Evolutionary conservation across 768 basidiomycete genomes (phyloP), one percentile per base, ranked within the genome.

Genomic region (Filobasidium wieringae): DNA sequence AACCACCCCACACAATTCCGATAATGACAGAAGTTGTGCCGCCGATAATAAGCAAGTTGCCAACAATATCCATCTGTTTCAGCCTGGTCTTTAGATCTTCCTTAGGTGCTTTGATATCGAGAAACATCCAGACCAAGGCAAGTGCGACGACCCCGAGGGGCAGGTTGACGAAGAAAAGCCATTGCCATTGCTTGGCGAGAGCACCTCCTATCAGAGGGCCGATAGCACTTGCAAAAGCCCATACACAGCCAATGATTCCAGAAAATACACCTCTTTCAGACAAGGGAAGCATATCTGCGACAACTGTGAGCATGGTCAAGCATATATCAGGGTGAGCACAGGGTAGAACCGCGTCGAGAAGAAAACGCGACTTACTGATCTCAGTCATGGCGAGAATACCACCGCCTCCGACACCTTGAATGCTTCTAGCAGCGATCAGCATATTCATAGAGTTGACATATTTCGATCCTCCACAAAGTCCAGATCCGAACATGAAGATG

Each of bases 141-240:
- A 72, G 51, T 2, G 75, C 74, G 34, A 74, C 12, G 8, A 64
- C 72, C 11, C 69, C 74, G 1, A 66, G 62, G 0, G 75, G 75
- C 0, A 76, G 59, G 57, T 73, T 75, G 64, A 75, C 66, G 37
- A 64, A 70, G 60, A 70, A 72, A 40, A 67, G 67, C 71, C 68
- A 70, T 22, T 67, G 63, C 41, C 45, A 41, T 29, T 39, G 22
- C 31, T 40, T 11, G 9, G 54, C n/a, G 4, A 4, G 65, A 26
- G 58, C 88, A 88, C 57, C 71, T 26, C 88, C 88, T 12, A 91
- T 72, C 12, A 95, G 77, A 2, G 89, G 89, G 0, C 88, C 86
- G 11, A 85, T 62, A 19, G 85, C 81, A 60, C 83, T 81, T 14
- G 81, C 79, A 53, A 80, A 79, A 4, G 87, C 88, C 83, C 85